A percentile compares a stretch with the other conserved stretches of the same genome.
phyloP scores from a whole-genome alignment of 1,284 basidiomycete species.

The Moniliella sp. region DNA sequence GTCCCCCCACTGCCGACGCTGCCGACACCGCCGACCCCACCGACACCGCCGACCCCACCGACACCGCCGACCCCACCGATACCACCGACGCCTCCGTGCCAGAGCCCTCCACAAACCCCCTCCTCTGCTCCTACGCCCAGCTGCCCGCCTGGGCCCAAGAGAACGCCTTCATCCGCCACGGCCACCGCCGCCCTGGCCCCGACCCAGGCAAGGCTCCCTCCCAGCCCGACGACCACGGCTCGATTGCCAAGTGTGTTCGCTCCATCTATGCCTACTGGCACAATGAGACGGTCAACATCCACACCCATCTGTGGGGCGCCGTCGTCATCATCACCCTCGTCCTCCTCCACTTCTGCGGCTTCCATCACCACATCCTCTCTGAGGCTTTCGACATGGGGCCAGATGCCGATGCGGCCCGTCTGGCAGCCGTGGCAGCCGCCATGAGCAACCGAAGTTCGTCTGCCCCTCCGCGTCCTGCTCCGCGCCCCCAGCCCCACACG shows the following conservation, averaged over 20 bases:
- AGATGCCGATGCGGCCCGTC: not conserved
- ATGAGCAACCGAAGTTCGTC: not conserved
- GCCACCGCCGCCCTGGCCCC: conserved; percentile 23
- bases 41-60: not conserved
- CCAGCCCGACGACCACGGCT: conserved; percentile 14
- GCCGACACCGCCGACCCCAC: not conserved
- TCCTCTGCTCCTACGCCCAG: not conserved
- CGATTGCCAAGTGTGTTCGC: conserved; percentile 21
- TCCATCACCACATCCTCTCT: conserved; percentile 15
- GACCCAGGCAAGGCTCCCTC: not conserved
- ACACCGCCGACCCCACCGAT: not conserved
- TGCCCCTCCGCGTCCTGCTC: not conserved
- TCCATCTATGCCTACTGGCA: conserved; percentile 31
- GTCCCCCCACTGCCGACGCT: too few relatives aligned
- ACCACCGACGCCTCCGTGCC: conserved; percentile 5
- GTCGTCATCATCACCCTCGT: conserved; percentile 44
- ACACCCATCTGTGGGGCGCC: conserved; percentile 60
- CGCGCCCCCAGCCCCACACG: not conserved
- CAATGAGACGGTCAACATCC: conserved; percentile 52
- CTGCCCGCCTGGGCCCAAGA: conserved; percentile 4
- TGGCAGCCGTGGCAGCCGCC: not conserved
- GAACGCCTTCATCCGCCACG: conserved; percentile 21
- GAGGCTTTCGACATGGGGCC: conserved; percentile 4
- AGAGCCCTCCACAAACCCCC: too few relatives aligned
- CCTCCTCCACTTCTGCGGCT: conserved; percentile 22